A percentile compares a stretch with the other conserved stretches of the same genome.
phyloP scores from a whole-genome alignment of 345 rosid genomes.

The Acer negundo region DNA sequence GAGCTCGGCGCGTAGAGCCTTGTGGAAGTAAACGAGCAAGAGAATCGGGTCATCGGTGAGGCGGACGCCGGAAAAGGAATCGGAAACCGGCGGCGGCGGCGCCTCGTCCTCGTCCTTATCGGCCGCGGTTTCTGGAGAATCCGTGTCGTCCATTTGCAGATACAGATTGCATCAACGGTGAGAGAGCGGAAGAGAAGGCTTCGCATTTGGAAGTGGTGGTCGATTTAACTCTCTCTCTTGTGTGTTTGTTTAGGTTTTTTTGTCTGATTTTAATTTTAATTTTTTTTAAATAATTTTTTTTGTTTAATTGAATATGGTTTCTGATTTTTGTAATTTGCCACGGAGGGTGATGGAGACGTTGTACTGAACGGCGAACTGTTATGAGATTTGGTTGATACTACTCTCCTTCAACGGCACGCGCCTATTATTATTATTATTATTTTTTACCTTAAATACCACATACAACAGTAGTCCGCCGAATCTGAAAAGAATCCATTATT shows the following conservation, averaged over 20 bases:
- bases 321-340: conserved; percentile 16
- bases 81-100: conserved; percentile 17
- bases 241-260: conserved; percentile 6
- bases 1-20: conserved; percentile 63
- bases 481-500: too few relatives aligned
- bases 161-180: conserved; percentile 34
- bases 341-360: conserved; percentile 40
- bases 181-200: conserved; percentile 34
- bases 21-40: conserved; percentile 64
- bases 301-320: not conserved
- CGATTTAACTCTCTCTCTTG: conserved; percentile 22
- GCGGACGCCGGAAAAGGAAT: conserved; percentile 29
- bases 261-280: conserved; percentile 12
- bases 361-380: conserved; percentile 28
- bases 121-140: conserved; percentile 29
- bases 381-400: not conserved
- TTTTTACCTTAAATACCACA: too few relatives aligned
- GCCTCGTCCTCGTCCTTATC: conserved; percentile 34
- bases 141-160: conserved; percentile 37
- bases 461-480: too few relatives aligned
- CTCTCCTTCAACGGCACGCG: not conserved
- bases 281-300: not conserved
- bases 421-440: not conserved
- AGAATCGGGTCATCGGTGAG: conserved; percentile 69
- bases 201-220: conserved; percentile 27